A percentile compares a stretch with the other conserved stretches of the same genome.
Conservation (phyloP, 2,329 filamentous ascomycete genomes). For the Albifimbria verrucaria region DNA sequence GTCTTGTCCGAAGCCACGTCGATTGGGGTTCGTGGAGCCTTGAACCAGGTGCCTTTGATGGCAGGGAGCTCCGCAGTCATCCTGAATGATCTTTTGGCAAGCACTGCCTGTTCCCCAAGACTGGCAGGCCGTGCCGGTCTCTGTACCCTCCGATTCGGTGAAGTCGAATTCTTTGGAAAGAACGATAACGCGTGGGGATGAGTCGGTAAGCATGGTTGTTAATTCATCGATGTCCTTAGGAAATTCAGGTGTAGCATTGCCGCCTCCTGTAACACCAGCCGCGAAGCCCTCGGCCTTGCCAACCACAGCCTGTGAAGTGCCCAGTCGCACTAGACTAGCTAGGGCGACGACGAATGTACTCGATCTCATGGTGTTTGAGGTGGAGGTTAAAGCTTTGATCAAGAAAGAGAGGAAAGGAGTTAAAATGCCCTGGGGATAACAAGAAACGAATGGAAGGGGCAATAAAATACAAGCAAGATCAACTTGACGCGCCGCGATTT, state of each 20-base stretch:
- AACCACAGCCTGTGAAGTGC: conserved; percentile 3
- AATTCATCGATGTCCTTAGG: conserved; percentile 12
- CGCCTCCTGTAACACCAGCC: conserved; percentile 10
- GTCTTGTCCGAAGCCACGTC: conserved; percentile 54
- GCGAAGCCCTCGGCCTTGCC: conserved; percentile 13
- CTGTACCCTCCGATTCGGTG: conserved; percentile 18
- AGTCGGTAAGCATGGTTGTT: conserved; percentile 12
- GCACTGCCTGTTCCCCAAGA: conserved; percentile 14
- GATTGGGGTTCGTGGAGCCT: conserved; percentile 7
- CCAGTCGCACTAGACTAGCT: neutral
- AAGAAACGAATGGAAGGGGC: too few species aligned
- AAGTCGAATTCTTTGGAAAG: conserved; percentile 27
- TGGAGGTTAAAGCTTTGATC: too few species aligned
- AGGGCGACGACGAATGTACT: neutral
- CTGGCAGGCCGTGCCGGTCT: conserved; percentile 13
- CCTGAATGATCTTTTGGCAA: conserved; percentile 17
- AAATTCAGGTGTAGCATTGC: conserved; percentile 8
- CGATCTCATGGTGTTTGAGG: conserved; percentile 4
- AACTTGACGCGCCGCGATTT: too few species aligned
- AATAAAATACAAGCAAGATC: too few species aligned
- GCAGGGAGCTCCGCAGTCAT: conserved; percentile 16
- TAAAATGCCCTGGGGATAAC: too few species aligned
- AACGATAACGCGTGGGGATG: conserved; percentile 30
- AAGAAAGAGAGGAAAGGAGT: too few species aligned
- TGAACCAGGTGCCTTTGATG: conserved; percentile 7